Evolutionary conservation across 2,329 filamentous ascomycete genomes (phyloP), one percentile per base, ranked within the genome.

Genomic region (Rosellinia necatrix): DNA sequence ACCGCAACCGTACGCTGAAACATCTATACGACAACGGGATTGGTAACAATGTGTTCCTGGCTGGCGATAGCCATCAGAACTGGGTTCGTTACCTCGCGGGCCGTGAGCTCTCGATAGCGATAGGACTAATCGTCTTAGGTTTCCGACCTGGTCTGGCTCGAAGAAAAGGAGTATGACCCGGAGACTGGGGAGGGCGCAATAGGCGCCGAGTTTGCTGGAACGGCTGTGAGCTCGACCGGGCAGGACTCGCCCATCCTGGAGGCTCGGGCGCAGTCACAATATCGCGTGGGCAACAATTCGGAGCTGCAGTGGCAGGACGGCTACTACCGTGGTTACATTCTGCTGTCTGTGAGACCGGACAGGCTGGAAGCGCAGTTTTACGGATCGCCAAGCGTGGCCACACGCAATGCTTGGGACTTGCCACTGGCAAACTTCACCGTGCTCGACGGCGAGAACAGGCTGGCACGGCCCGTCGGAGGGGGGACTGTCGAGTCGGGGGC

Each of bases 321-420:
- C 6, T 91, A 88, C 70, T 91, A 90, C 70, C 79, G 88, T 15
- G 89, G 88, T 1, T 91, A 91, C 73, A 90, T 85, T 63, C 81
- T 88, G 66, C 74, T 91, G 35, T 78, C 81, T 43, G 75, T 89
- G 51, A 76, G 74, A 17, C 76, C 81, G 19, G 76, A 86, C 9
- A 74, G 80, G 40, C 77, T 88, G 2, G 75, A 81, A n/a, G 87
- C 87, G 0, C 76, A 77, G 10, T 91, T 81, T 72, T 91, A 85
- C 63, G 88, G 76, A 24, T 71, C 72, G 6, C 86, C 86, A 0
- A 85, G 80, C 1, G 76, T 88, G 4, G 74, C 81, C 21, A 79
- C 73, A 4, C 76, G 84, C 38, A 89, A 88, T 64, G 74, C 78
- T 0, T 82, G 83, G 69, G 88, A 91, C 67, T 79, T 90, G 38